These are phyloP conservation scores for Ormosia semicastrata DNA, from an alignment of 306 rosid genomes.

Conservation along the genomic window DNA sequence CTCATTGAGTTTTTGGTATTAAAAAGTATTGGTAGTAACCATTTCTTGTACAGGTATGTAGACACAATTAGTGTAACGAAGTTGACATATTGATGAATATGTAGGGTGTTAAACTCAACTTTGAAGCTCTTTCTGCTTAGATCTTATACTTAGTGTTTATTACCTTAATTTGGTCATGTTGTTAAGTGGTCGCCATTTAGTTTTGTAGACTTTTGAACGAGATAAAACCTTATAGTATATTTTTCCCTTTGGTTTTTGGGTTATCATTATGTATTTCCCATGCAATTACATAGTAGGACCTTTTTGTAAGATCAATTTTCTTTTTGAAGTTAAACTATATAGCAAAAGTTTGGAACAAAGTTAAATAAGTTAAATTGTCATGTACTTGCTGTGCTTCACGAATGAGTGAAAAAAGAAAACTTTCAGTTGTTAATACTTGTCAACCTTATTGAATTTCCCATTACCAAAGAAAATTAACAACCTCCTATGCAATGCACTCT, in stretches of 20 bases:
- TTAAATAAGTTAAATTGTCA: neutral
- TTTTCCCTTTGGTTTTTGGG: neutral
- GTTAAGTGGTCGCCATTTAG: neutral
- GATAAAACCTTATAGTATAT: neutral
- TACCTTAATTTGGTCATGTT: neutral
- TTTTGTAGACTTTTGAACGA: neutral
- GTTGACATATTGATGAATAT: too few relatives aligned
- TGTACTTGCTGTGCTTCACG: neutral
- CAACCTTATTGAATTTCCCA: neutral
- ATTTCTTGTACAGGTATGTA: too few relatives aligned
- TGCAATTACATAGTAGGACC: too few relatives aligned
- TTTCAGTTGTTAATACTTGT: neutral
- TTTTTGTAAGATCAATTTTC: slow-evolving; percentile 2
- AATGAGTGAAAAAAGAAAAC: neutral
- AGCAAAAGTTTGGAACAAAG: neutral
- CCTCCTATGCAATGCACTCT: too few relatives aligned
- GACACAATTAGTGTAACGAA: too few relatives aligned
- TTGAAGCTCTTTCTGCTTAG: neutral
- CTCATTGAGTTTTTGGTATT: neutral
- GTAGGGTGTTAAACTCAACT: too few relatives aligned
- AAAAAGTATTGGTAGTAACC: neutral
- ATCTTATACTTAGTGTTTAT: neutral
- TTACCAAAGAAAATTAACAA: neutral
- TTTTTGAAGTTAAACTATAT: neutral
- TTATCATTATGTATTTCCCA: too few relatives aligned